A percentile compares a stretch with the other conserved stretches of the same genome.
These are phyloP conservation scores for Pichia rugopelliculosa DNA, from an alignment of 805 yeast genomes.

Conservation along the genomic window DNA sequence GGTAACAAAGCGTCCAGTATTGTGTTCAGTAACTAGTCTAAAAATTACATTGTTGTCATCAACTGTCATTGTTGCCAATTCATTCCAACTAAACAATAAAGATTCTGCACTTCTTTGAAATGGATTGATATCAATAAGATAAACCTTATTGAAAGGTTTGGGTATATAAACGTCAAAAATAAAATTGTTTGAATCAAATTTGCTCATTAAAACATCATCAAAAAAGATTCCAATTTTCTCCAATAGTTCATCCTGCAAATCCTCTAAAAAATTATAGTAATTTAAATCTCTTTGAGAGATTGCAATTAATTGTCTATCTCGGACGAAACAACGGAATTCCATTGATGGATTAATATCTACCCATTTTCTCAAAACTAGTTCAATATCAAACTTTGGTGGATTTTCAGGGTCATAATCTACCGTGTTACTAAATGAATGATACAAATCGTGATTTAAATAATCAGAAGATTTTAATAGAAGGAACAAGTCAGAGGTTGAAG, in stretches of 20 bases:
- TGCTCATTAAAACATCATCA: slow-evolving; percentile 35
- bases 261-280: slow-evolving; percentile 62
- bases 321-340: slow-evolving; percentile 85
- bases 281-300: slow-evolving; percentile 83
- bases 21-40: slow-evolving; percentile 60
- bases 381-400: slow-evolving; percentile 34
- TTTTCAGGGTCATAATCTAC: slow-evolving; percentile 27
- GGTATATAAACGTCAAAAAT: slow-evolving; percentile 83
- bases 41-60: slow-evolving; percentile 35
- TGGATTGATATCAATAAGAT: slow-evolving; percentile 81
- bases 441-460: slow-evolving; percentile 78
- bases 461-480: slow-evolving; percentile 79
- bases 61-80: slow-evolving; percentile 37
- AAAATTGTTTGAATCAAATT: slow-evolving; percentile 48
- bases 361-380: slow-evolving; percentile 80
- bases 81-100: slow-evolving; percentile 78
- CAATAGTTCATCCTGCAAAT: slow-evolving; percentile 40
- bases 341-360: slow-evolving; percentile 75
- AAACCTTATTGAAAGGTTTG: slow-evolving; percentile 56
- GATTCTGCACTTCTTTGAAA: slow-evolving; percentile 74
- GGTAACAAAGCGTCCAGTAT: slow-evolving; percentile 66
- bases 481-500: slow-evolving; percentile 66
- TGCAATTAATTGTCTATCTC: slow-evolving; percentile 55
- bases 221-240: slow-evolving; percentile 50
- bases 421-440: slow-evolving; percentile 50